These are phyloP conservation scores for Agrocybe praecox DNA, from an alignment of 768 basidiomycete genomes.

Conservation along the genomic window DNA sequence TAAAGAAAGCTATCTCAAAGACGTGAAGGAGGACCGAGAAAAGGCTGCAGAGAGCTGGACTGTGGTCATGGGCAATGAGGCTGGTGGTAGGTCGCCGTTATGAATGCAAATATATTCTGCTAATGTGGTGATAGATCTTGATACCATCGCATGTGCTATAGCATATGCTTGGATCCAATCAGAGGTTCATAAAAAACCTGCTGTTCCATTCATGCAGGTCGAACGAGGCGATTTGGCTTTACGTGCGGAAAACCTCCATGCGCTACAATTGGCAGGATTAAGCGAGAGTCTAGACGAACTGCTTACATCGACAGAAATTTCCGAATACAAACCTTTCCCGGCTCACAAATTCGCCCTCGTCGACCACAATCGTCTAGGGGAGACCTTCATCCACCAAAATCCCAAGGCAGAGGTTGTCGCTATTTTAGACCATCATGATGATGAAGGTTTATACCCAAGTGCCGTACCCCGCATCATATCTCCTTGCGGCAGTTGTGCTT, in stretches of 20 bases:
- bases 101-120: not conserved
- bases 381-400: conserved; percentile 41
- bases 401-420: conserved; percentile 60
- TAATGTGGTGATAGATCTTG: conserved; percentile 65
- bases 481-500: conserved; percentile 83
- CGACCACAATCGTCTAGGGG: conserved; percentile 81
- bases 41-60: conserved; percentile 66
- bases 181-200: conserved; percentile 50
- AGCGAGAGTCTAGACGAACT: conserved; percentile 53
- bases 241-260: conserved; percentile 86
- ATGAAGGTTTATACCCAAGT: conserved; percentile 70
- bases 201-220: conserved; percentile 76
- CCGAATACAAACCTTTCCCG: conserved; percentile 44
- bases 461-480: conserved; percentile 69
- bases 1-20: conserved; percentile 64
- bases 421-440: conserved; percentile 90
- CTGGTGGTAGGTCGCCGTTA: conserved; percentile 67
- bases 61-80: conserved; percentile 94
- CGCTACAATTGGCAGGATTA: conserved; percentile 63
- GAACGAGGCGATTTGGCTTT: conserved; percentile 68
- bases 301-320: conserved; percentile 71
- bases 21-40: conserved; percentile 42
- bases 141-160: conserved; percentile 85
- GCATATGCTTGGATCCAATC: conserved; percentile 80
- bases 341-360: conserved; percentile 76